These are phyloP conservation scores for Trypanosoma mega DNA, from an alignment of 208 protist genomes.

Conservation along the genomic window DNA sequence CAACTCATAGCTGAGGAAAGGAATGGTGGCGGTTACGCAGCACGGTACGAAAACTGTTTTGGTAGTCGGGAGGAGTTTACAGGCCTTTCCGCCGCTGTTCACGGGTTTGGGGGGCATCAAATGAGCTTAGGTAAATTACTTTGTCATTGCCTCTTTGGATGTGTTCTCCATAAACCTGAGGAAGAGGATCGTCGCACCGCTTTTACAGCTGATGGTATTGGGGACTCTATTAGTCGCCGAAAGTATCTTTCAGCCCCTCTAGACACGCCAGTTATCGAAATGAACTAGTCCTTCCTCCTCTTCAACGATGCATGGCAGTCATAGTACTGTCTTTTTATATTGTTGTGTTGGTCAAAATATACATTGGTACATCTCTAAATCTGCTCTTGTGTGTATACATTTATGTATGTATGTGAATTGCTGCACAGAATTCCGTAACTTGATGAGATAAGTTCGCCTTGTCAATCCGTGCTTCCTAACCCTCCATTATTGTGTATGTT, in stretches of 20 bases:
- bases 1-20: conserved; percentile 58
- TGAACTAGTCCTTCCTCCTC: too few relatives aligned
- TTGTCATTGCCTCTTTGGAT: conserved; percentile 7
- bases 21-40: conserved; percentile 57
- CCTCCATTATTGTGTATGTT: conserved; percentile 8
- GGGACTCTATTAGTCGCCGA: neutral
- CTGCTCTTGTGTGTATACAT: too few relatives aligned
- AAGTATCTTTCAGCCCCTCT: neutral
- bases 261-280: neutral
- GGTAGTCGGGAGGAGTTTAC: conserved; percentile 63
- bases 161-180: neutral
- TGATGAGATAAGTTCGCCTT: too few relatives aligned
- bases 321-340: too few relatives aligned
- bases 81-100: conserved; percentile 53
- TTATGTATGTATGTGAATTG: too few relatives aligned
- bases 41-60: conserved; percentile 62
- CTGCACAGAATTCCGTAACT: too few relatives aligned
- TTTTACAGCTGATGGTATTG: neutral
- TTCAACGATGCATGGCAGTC: too few relatives aligned
- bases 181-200: neutral
- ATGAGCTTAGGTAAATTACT: conserved; percentile 1
- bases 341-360: too few relatives aligned
- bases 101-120: conserved; percentile 65
- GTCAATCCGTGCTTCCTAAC: neutral
- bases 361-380: too few relatives aligned